Evolutionary conservation across 306 rosid genomes (phyloP), one percentile per base, ranked within the genome.

Genomic region (Neltuma alba): DNA sequence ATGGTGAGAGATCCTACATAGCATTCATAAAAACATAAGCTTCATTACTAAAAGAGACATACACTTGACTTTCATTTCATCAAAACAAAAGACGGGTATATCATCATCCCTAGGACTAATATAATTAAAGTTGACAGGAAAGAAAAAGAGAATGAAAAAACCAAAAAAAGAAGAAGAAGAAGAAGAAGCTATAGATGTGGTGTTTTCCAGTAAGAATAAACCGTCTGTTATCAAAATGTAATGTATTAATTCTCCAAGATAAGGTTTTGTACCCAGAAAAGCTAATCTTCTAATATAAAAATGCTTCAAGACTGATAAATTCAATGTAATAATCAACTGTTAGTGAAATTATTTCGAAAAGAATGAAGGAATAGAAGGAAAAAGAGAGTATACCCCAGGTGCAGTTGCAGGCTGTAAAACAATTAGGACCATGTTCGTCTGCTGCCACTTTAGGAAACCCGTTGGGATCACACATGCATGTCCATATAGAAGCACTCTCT

Each of bases 321-420:
- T 54, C 76, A 63, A 65, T 55, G 70, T 64, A 54, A 31, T 40
- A 75, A 78, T 52, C 45, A 67, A 67, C 18, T 57, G 27, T 47
- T 74, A 52, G 28, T 40, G 33, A 18, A 64, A 71, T n/a, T 44
- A 37, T 70, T n/a, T 33, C 11, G 15, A 58, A 58, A 45, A 61
- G 60, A 79, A 67, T 72, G 52, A 70, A 33, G 78, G 48, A 76
- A 34, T 50, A 27, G 73, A 42, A 83, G 47, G 69, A 73, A 38
- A 66, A 33, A 72, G 61, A 76, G 78, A 82, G 77, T 60, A 79
- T 90, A 96, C 99, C 99, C 81, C 86, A 91, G 55, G 89, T 84
- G 87, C 99, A 96, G 86, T 93, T 93, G 89, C 99, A 96, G 73
- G 91, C 89, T 6, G 87, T 77, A 77, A 91, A 96, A 83, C 98